Conservation (phyloP, 2,329 filamentous ascomycete genomes). For the Neofusicoccum sp. region DNA sequence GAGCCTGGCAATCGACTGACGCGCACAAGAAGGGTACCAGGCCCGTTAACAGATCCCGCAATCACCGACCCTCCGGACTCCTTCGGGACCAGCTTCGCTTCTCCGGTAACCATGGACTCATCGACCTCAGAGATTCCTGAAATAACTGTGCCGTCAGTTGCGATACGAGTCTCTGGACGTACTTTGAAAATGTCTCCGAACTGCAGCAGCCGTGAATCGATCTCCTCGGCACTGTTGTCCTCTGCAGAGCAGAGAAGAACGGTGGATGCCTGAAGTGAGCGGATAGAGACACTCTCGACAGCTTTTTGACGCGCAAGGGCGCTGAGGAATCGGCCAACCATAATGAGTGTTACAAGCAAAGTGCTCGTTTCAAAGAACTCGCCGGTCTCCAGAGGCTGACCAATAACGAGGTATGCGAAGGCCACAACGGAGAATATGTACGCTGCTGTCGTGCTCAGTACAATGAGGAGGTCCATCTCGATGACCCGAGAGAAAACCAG, state of each 20-base stretch:
- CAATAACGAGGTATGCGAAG: slow-evolving; percentile 45
- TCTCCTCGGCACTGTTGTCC: slow-evolving; percentile 43
- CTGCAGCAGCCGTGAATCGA: slow-evolving; percentile 70
- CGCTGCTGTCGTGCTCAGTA: slow-evolving; percentile 66
- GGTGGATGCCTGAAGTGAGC: slow-evolving; percentile 59
- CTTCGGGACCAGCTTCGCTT: slow-evolving; percentile 65
- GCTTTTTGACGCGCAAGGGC: slow-evolving; percentile 55
- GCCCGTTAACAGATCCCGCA: slow-evolving; percentile 64
- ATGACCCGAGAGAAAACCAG: slow-evolving; percentile 61
- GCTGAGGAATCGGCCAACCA: slow-evolving; percentile 55
- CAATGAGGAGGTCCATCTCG: slow-evolving; percentile 71
- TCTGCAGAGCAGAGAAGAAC: slow-evolving; percentile 53
- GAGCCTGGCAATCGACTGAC: slow-evolving; percentile 66
- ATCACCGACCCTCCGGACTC: slow-evolving; percentile 56
- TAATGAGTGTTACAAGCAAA: slow-evolving; percentile 55
- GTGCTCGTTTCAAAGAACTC: slow-evolving; percentile 61
- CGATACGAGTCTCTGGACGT: slow-evolving; percentile 60
- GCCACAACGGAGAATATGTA: slow-evolving; percentile 63
- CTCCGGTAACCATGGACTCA: slow-evolving; percentile 79
- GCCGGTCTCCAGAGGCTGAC: slow-evolving; percentile 35
- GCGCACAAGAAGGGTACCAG: slow-evolving; percentile 52
- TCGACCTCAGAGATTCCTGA: slow-evolving; percentile 68
- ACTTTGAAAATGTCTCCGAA: slow-evolving; percentile 71
- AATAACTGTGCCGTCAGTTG: slow-evolving; percentile 70
- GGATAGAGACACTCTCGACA: slow-evolving; percentile 54